Percentiles rank a stretch among this genome's conserved stretches.
phyloP scores from a whole-genome alignment of 2,329 filamentous ascomycete genomes.

The Neurospora crassa region DNA sequence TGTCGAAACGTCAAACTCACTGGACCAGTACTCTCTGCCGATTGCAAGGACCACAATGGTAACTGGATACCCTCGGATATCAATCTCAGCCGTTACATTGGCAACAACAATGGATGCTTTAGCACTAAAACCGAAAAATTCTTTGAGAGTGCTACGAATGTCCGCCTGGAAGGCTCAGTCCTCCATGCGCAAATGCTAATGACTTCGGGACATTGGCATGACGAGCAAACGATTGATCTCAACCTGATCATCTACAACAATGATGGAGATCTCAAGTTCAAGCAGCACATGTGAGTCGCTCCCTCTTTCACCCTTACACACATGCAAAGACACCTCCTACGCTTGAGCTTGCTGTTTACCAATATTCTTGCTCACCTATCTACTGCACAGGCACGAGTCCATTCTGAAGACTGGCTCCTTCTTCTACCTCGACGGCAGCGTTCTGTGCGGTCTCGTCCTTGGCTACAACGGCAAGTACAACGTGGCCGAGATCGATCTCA shows the following conservation, averaged over 20 bases:
- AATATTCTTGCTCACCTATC: background rate
- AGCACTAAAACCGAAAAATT: background rate
- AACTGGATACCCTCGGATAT: background rate
- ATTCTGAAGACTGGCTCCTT: background rate
- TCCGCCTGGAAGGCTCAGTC: background rate
- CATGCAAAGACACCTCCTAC: background rate
- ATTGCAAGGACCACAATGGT: background rate
- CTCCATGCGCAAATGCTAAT: background rate
- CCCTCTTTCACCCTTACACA: background rate
- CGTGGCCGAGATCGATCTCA: background rate
- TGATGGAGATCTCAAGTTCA: background rate
- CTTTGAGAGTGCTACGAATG: background rate
- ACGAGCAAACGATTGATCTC: background rate
- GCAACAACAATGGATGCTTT: background rate
- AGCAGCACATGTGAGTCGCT: background rate
- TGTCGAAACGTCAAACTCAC: background rate
- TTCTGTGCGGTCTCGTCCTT: background rate
- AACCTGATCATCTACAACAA: background rate
- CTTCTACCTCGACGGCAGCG: background rate
- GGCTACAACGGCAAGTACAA: background rate
- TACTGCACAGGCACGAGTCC: background rate
- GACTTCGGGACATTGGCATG: background rate
- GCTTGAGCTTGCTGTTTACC: background rate
- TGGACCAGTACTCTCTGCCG: background rate
- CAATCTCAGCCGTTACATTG: background rate